A percentile compares a stretch with the other conserved stretches of the same genome.
These are phyloP conservation scores for Globisporangium perplexum DNA, from an alignment of 352 stramenopile genomes.

Conservation along the genomic window DNA sequence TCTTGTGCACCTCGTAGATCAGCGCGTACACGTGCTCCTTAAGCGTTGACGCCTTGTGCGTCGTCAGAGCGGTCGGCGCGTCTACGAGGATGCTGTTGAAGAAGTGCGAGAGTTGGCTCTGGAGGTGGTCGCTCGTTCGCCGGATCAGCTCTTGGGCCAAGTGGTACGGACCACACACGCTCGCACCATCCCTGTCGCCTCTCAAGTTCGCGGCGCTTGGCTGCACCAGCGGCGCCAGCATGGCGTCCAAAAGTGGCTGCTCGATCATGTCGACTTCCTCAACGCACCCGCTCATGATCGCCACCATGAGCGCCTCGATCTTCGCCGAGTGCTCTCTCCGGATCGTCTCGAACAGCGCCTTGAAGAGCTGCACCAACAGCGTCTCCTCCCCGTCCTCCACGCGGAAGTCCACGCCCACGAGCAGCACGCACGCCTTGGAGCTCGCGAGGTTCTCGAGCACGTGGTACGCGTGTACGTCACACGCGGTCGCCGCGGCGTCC, in stretches of 20 bases:
- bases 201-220: not conserved
- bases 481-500: slow-evolving; percentile 19
- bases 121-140: slow-evolving; percentile 58
- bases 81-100: slow-evolving; percentile 82
- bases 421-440: slow-evolving; percentile 47
- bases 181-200: not conserved
- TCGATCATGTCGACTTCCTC: slow-evolving; percentile 68
- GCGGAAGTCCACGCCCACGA: slow-evolving; percentile 48
- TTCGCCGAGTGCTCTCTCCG: slow-evolving; percentile 51
- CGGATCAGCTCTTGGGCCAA: slow-evolving; percentile 73
- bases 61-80: slow-evolving; percentile 18
- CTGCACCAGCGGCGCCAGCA: slow-evolving; percentile 51
- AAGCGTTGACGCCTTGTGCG: slow-evolving; percentile 36
- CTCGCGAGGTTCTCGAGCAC: slow-evolving; percentile 68
- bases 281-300: slow-evolving; percentile 63
- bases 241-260: slow-evolving; percentile 55
- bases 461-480: slow-evolving; percentile 34
- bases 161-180: slow-evolving; percentile 34
- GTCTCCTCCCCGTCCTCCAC: slow-evolving; percentile 29
- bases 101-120: slow-evolving; percentile 64
- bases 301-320: slow-evolving; percentile 74
- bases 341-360: slow-evolving; percentile 60
- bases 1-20: slow-evolving; percentile 81
- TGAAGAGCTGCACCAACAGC: slow-evolving; percentile 72
- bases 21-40: slow-evolving; percentile 82